Conservation (phyloP, 306 rosid species). For the Rosa chinensis region DNA sequence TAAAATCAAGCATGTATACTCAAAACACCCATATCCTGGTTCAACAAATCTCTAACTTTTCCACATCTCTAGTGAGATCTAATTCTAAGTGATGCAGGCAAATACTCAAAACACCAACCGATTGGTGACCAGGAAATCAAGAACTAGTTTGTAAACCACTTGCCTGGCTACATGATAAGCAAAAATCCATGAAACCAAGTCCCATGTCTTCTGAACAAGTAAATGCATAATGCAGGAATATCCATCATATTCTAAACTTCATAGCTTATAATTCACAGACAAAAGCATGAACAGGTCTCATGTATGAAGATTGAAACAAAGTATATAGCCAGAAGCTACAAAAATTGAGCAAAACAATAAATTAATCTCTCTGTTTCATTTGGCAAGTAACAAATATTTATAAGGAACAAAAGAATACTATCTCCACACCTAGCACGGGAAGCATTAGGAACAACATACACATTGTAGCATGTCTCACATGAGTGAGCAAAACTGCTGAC, state of each 20-base stretch:
- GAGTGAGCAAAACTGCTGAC: neutral
- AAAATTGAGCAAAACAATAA: conserved; percentile 1
- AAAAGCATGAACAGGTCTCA: neutral
- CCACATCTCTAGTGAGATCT: neutral
- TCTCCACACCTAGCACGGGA: conserved; percentile 27
- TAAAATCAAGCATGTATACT: neutral
- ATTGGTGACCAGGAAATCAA: neutral
- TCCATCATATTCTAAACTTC: neutral
- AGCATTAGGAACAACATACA: conserved; percentile 20
- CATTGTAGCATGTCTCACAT: conserved; percentile 3
- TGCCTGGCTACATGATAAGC: neutral
- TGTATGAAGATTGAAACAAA: neutral
- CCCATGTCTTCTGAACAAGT: neutral
- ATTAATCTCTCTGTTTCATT: conserved; percentile 1
- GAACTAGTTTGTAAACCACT: neutral
- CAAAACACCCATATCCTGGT: too few relatives aligned
- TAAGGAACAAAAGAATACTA: conserved; percentile 29
- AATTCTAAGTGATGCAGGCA: neutral
- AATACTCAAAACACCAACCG: neutral
- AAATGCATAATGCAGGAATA: neutral
- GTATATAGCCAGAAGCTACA: conserved; percentile 11
- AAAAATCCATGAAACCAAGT: neutral
- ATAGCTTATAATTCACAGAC: conserved; percentile 9
- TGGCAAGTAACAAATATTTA: conserved; percentile 4
- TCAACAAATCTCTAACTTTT: neutral